Conservation (phyloP, 108 stramenopile genomes). For the Skeletonema menzelii region DNA sequence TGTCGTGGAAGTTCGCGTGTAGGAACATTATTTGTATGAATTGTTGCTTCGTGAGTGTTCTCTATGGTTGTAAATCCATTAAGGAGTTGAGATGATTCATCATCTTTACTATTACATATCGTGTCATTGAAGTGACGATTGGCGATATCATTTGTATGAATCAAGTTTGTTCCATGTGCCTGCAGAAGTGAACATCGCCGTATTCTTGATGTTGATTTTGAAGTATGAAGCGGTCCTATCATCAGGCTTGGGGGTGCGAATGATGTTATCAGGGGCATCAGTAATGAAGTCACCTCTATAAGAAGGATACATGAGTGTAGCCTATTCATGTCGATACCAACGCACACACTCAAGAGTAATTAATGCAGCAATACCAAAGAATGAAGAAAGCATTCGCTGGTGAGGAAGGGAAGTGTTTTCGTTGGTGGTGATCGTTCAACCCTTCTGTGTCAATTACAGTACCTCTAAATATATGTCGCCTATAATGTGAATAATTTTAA, state of each 20-base stretch:
- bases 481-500: no score
- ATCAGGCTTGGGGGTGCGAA: not conserved
- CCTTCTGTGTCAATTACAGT: not conserved
- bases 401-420: not conserved
- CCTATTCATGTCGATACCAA: no score
- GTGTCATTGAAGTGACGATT: not conserved
- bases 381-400: no score
- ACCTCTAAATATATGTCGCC: no score
- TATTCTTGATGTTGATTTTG: no score
- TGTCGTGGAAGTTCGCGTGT: slow-evolving; percentile 47
- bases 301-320: not conserved
- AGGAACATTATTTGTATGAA: not conserved
- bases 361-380: no score
- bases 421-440: not conserved
- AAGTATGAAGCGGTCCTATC: no score
- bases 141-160: not conserved
- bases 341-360: no score
- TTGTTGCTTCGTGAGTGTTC: not conserved
- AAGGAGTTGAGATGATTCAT: not conserved
- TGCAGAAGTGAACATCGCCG: no score
- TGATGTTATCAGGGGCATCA: not conserved
- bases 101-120: not conserved
- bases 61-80: not conserved
- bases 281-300: not conserved
- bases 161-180: not conserved